Evolutionary conservation across 805 yeast species (phyloP).

Genomic region (Henningerozyma blattae): DNA sequence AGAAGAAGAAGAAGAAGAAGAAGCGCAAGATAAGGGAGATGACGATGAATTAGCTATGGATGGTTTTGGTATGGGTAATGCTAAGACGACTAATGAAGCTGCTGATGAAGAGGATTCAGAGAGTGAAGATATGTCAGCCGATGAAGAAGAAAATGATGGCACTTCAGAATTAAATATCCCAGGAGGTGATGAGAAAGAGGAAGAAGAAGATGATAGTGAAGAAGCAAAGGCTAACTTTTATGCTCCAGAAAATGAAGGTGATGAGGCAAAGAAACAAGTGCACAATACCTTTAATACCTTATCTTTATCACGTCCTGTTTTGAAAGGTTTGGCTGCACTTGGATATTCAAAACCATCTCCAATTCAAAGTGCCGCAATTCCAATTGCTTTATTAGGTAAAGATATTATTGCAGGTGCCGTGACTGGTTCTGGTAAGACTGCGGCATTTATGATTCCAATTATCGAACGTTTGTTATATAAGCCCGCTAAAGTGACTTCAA

Average conservation of each 20-base stretch:
- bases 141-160: slow-evolving; percentile 10
- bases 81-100: slow-evolving; percentile 21
- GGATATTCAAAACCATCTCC: slow-evolving; percentile 89
- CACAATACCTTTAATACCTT: slow-evolving; percentile 65
- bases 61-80: slow-evolving; percentile 27
- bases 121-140: slow-evolving; percentile 20
- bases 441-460: slow-evolving; percentile 94
- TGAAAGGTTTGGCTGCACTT: slow-evolving; percentile 68
- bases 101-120: slow-evolving; percentile 19
- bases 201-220: slow-evolving; percentile 33
- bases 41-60: slow-evolving; percentile 28
- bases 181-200: slow-evolving; percentile 14
- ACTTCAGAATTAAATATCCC: slow-evolving; percentile 25
- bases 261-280: slow-evolving; percentile 36
- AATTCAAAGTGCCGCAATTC: slow-evolving; percentile 86
- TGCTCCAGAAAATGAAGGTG: slow-evolving; percentile 44
- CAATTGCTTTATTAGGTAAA: slow-evolving; percentile 85
- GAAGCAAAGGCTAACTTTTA: slow-evolving; percentile 77
- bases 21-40: slow-evolving; percentile 27
- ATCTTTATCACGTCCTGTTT: slow-evolving; percentile 78
- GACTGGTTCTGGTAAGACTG: slow-evolving; percentile 99
- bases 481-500: slow-evolving; percentile 74
- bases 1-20: slow-evolving; percentile 33
- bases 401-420: slow-evolving; percentile 99
- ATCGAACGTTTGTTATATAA: slow-evolving; percentile 84